These are phyloP conservation scores for Sambucus nigra DNA, from an alignment of 129 eudicot species.

Conservation along the genomic window DNA sequence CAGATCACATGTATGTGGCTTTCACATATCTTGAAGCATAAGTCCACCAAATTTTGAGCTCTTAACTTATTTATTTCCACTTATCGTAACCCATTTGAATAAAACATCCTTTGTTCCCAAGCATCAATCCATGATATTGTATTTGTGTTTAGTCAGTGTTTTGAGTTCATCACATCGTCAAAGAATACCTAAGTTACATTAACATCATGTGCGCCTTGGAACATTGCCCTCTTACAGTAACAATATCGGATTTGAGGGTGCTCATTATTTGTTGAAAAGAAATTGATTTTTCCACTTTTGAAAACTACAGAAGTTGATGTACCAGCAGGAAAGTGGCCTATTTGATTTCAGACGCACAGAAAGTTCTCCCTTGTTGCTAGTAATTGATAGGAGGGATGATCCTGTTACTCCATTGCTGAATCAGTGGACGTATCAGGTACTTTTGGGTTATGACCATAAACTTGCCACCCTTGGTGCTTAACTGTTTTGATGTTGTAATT, in stretches of 20 bases:
- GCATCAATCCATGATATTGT: no score
- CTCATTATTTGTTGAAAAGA: not conserved
- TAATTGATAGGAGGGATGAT: slow-evolving; percentile 91
- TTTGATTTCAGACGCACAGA: slow-evolving; percentile 95
- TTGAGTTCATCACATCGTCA: no score
- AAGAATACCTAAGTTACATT: no score
- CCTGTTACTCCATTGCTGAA: slow-evolving; percentile 93
- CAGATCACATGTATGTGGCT: no score
- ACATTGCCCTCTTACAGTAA: no score
- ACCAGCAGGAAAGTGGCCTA: slow-evolving; percentile 99
- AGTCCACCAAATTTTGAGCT: no score
- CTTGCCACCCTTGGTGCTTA: not conserved
- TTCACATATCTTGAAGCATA: no score
- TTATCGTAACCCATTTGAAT: no score
- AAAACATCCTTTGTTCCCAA: no score
- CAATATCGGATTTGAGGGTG: not conserved
- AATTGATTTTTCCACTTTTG: not conserved
- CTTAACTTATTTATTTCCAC: no score
- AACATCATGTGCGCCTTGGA: no score
- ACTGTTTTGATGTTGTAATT: not conserved
- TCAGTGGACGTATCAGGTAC: slow-evolving; percentile 99
- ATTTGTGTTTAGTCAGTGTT: no score
- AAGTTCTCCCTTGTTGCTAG: slow-evolving; percentile 82
- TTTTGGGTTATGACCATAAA: not conserved
- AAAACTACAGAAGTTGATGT: slow-evolving; percentile 84